A percentile compares a stretch with the other conserved stretches of the same genome.
These are phyloP conservation scores for Maudiozyma serrabonitensis DNA, from an alignment of 805 yeast species.

Conservation along the genomic window DNA sequence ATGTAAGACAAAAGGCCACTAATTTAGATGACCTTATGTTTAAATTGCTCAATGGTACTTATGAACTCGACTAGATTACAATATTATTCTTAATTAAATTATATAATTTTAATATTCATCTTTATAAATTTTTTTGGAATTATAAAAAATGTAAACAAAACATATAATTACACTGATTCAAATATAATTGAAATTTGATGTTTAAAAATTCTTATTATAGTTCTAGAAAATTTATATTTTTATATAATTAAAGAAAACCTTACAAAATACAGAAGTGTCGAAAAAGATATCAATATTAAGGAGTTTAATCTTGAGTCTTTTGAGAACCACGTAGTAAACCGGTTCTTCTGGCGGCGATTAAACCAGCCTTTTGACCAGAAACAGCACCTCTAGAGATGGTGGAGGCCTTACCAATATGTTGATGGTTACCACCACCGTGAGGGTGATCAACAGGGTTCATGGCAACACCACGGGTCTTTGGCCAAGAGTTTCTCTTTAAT, in stretches of 20 bases:
- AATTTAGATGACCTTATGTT: conserved; percentile 27
- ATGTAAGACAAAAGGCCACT: conserved; percentile 27
- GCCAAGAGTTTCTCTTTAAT: conserved; percentile 99
- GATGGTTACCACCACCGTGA: conserved; percentile 99
- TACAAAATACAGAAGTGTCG: conserved; percentile 9
- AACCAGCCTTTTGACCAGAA: conserved; percentile 99
- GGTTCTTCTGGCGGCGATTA: conserved; percentile 99
- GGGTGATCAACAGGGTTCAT: conserved; percentile 99
- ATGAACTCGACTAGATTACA: conserved; percentile 8
- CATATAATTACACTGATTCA: background rate
- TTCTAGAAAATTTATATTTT: conserved; percentile 10
- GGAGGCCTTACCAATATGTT: conserved; percentile 99
- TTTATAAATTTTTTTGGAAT: background rate
- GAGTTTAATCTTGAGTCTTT: conserved; percentile 65
- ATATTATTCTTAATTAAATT: background rate
- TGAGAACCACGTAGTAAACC: conserved; percentile 99
- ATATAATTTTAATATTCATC: background rate
- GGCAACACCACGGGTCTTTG: conserved; percentile 99
- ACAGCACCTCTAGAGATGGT: conserved; percentile 99
- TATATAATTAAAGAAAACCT: conserved; percentile 8
- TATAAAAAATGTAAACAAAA: background rate
- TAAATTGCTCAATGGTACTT: conserved; percentile 2
- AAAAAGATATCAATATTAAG: conserved; percentile 7
- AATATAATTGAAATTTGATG: background rate
- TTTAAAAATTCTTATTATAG: conserved; percentile 4